Evolutionary conservation across 192 early-diverging fungal genomes (phyloP), one percentile per base, ranked within the genome.

Genomic region (Linnemannia zychae): DNA sequence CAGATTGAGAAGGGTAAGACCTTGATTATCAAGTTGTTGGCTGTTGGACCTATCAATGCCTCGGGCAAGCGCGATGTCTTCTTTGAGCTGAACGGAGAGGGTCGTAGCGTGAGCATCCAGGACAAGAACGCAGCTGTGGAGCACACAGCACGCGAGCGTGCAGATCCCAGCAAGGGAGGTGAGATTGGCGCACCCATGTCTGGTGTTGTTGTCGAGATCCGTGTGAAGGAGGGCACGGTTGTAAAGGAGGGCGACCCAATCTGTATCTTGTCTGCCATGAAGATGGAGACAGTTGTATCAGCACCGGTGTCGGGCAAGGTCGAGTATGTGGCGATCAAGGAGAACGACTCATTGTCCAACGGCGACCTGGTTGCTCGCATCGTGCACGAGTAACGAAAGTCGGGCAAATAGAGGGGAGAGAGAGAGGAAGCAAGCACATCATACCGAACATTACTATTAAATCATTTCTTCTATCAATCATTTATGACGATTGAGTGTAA

Each of bases 141-240:
- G 79, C 88, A 90, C 69, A 89, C 92, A 47, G 88, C 90, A n/a
- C 93, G 92, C 66, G 92, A 88, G 68, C 95, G 95, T 85, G 98
- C 97, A 17, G 92, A 97, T 79, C 88, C 94, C 0, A 85, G 88
- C 72, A 92, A 94, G 38, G 93, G 95, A 88, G 93, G 92, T 75
- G 95, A 99, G 60, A 92, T 98, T 65, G 95, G 95, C 7, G 97
- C 97, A 12, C 98, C 98, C n/a, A 99, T 99, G 98, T 93, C 94
- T 69, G 98, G 98, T 71, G 94, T 97, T 2, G 96, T 99, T 1
- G 93, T 99, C 24, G 98, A 99, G 86, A 91, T 99, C 80, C 92
- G 95, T 77, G 96, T 95, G 34, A 93, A 95, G 75, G 78, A 92
- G 60, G 98, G 97, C 73, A 89, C 92, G 40, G 84, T 90, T 71